Evolutionary conservation across 306 rosid genomes (phyloP), one percentile per base, ranked within the genome.

Genomic region (Purshia tridentata): DNA sequence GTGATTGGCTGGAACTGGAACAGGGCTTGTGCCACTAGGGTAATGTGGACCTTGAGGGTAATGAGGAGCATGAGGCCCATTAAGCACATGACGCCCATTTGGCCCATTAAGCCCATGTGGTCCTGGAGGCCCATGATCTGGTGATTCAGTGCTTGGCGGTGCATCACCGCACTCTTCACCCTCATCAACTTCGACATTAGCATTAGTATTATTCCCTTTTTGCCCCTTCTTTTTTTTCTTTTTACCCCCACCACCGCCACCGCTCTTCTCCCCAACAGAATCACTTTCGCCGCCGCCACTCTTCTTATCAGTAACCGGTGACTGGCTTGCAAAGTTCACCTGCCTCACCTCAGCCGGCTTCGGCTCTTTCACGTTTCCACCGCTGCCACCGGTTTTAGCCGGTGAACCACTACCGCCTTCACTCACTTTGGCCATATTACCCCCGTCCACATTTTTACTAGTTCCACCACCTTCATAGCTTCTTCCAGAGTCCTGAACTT

Each of bases 211-310:
- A 52, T 70, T 77, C 65, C 72, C 77, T 47, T 77, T 90, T 29
- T 78, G 78, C 80, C 80, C 88, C 80, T 84, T 88, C 57, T 66
- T 82, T 70, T 80, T 88, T 66, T 73, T 81, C 88, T 55, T 88
- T 64, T 72, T 85, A 1, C 77, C 75, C 29, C 89, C 88, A n/a
- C 80, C 60, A 0, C 75, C 78, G 15, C 57, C 52, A 8, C 47
- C 62, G 14, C 37, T 56, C 72, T 66, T 59, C 60, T 79, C 87
- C 12, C 4, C 81, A 9, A 59, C 80, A 5, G 42, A 67, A 9
- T 65, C 86, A 40, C 61, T 50, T 22, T 67, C 86, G 8, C 1
- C 22, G 3, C 7, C 54, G 0, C 63, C 41, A 15, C 80, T 63
- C 16, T 63, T 74, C 20, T 78, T 80, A 65, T 81, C 91, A 1